Evolutionary conservation across 768 basidiomycete genomes (phyloP), one percentile per base, ranked within the genome.

Genomic region (Coprinopsis sp.): DNA sequence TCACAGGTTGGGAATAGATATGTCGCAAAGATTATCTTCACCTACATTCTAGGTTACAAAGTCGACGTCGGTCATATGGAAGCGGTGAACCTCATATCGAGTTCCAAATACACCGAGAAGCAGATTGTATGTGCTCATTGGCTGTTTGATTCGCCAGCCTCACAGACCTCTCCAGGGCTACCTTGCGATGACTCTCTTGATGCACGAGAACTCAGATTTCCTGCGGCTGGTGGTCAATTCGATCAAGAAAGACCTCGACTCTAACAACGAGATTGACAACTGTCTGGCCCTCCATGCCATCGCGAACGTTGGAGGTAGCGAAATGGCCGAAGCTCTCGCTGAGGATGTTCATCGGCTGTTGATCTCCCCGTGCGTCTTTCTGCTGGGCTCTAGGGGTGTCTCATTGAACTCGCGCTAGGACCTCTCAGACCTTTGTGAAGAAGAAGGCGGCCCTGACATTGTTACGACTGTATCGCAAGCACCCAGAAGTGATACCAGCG

Each of bases 31-130:
- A 94, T 99, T 58, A 87, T 98, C 51, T 99, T 98, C 73, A 97
- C 96, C 5, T 98, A 97, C 60, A 99, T 99, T 58, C 73, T 99
- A 50, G 96, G 96, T 33, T 99, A 99, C 73, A 95, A 96, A 67
- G 93, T 98, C 56, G 96, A 99, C 62, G 81, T 98, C 18, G 96
- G 96, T 13, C 96, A 98, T 65, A 96, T 98, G 94, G 94, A 98
- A 61, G 95, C 96, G 21, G 92, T 98, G 54, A 98, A 99, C 64
- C 77, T 99, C 54, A 97, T 99, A 54, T 89, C 94, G 22, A 92
- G 90, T 58, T 67, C 79, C 25, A 98, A 97, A 58, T 99, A 99
- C 62, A 92, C 87, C 59, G 96, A 99, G 72, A 99, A 99, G 68
- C 96, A 99, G 65, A 98, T 99, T 52, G 95, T 96, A 62, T 54